Conservation (phyloP, 2,329 filamentous ascomycete species). For the Bipolaris zeicola region DNA sequence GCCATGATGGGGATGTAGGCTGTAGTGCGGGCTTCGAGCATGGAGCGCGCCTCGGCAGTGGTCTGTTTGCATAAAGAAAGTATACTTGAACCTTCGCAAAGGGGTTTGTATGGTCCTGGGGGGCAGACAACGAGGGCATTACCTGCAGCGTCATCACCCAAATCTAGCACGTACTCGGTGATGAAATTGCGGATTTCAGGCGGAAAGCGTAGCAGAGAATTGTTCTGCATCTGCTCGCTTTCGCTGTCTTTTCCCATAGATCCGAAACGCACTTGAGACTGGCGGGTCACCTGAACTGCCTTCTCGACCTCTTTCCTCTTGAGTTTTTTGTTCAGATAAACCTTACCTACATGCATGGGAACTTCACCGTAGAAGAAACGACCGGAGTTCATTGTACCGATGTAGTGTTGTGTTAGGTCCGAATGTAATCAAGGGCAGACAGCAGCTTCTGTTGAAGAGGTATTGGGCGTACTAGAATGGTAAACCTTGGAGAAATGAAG, state of each 20-base stretch:
- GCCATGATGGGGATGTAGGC: constrained; percentile 11
- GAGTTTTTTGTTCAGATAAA: neutral
- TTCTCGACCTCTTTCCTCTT: neutral
- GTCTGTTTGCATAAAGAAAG: neutral
- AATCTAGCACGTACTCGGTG: neutral
- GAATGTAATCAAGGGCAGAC: too few species aligned
- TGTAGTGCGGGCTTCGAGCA: constrained; percentile 3
- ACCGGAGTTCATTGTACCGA: neutral
- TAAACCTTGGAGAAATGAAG: too few species aligned
- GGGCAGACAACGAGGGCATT: neutral
- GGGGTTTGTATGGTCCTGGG: neutral
- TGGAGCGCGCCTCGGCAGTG: neutral
- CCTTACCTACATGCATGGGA: too few species aligned
- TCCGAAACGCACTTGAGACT: neutral
- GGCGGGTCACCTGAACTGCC: neutral
- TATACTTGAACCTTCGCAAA: neutral
- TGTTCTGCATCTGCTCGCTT: neutral
- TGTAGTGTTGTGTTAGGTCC: too few species aligned
- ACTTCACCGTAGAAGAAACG: neutral
- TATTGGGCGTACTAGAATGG: too few species aligned
- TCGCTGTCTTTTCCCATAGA: neutral
- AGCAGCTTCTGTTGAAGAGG: too few species aligned
- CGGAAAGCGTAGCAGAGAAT: neutral
- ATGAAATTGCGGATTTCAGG: neutral
- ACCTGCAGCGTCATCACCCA: neutral